These are phyloP conservation scores for Trichophyton benhamiae DNA, from an alignment of 2,329 filamentous ascomycete species.

Conservation along the genomic window DNA sequence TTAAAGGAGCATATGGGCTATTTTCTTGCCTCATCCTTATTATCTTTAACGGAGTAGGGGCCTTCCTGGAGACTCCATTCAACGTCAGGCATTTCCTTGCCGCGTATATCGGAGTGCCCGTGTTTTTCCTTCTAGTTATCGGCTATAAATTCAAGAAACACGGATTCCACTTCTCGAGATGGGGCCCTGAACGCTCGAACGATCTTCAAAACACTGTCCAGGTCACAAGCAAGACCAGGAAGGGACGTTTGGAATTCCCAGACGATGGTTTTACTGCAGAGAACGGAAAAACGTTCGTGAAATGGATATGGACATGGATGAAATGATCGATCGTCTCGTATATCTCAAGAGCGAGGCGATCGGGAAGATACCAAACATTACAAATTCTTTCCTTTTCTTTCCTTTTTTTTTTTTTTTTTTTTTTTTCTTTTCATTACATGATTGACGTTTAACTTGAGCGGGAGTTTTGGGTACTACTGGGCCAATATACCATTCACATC, in stretches of 20 bases:
- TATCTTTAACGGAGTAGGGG: constrained; percentile 16
- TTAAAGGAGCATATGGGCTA: constrained; percentile 19
- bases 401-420: no score
- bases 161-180: constrained; percentile 23
- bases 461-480: neutral
- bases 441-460: neutral
- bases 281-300: constrained; percentile 21
- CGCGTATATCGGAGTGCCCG: constrained; percentile 32
- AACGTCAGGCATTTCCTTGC: constrained; percentile 27
- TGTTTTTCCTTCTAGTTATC: constrained; percentile 28
- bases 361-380: neutral
- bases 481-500: neutral
- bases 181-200: constrained; percentile 27
- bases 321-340: constrained; percentile 17
- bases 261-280: constrained; percentile 24
- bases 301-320: constrained; percentile 31
- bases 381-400: neutral
- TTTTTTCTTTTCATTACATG: neutral
- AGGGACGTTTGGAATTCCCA: constrained; percentile 28
- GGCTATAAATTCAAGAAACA: constrained; percentile 30
- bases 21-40: constrained; percentile 15
- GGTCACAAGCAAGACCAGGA: constrained; percentile 21
- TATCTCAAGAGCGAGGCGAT: neutral
- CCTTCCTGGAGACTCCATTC: constrained; percentile 21
- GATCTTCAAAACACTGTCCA: constrained; percentile 30